Conservation (phyloP, 1,139 yeast genomes). For the Kodamaea fungicola region DNA sequence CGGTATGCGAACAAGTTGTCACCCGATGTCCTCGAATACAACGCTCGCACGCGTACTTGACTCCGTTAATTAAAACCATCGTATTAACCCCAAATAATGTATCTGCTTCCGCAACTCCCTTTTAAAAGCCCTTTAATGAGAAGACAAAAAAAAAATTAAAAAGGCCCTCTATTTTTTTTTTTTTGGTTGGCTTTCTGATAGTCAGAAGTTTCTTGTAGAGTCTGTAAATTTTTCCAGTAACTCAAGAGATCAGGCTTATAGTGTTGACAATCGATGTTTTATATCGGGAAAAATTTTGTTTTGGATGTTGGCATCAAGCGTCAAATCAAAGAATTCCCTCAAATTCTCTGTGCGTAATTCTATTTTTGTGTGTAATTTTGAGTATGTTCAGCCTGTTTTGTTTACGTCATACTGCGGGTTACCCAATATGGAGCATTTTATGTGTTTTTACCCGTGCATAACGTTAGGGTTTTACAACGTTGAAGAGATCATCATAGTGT, state of each 20-base stretch:
- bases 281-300: neutral
- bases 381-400: neutral
- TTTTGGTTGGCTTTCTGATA: no score
- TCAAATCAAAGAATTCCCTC: conserved; percentile 8
- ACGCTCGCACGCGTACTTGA: conserved; percentile 92
- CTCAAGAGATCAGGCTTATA: neutral
- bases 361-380: neutral
- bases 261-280: neutral
- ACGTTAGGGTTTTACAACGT: no score
- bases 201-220: no score
- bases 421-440: no score
- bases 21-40: conserved; percentile 96
- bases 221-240: neutral
- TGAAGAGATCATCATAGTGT: no score
- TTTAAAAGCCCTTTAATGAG: no score
- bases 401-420: no score
- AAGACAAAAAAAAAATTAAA: no score
- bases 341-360: neutral
- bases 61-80: conserved; percentile 89
- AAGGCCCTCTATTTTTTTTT: no score
- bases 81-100: neutral
- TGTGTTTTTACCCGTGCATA: no score
- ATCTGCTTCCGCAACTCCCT: no score
- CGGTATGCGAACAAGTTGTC: conserved; percentile 88
- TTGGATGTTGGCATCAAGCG: conserved; percentile 1